phyloP scores from a whole-genome alignment of 2,329 filamentous ascomycete species.

The Phyllosticta citrichinensis region DNA sequence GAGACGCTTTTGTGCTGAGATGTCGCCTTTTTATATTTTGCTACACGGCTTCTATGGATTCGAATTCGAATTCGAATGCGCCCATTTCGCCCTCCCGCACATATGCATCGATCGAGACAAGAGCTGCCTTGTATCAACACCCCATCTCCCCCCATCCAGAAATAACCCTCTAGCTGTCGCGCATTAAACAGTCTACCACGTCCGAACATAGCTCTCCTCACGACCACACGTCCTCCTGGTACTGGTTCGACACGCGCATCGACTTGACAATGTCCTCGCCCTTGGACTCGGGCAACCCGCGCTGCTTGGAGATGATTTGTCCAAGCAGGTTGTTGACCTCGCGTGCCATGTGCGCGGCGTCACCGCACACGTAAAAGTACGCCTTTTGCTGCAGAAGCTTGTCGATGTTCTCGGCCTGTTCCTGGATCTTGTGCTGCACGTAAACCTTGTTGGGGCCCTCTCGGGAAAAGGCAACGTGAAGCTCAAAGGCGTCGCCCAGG shows the following conservation, averaged over 20 bases:
- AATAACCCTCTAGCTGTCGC: conserved; percentile 5
- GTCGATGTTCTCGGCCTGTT: conserved; percentile 75
- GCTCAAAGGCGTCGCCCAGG: conserved; percentile 79
- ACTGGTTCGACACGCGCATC: conserved; percentile 90
- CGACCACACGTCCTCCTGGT: conserved; percentile 75
- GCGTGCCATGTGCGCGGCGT: conserved; percentile 93
- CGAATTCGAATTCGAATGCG: neutral
- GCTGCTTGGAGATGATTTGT: conserved; percentile 76
- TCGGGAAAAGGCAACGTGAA: conserved; percentile 93
- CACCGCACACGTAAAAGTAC: conserved; percentile 96
- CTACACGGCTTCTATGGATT: neutral
- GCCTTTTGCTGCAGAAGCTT: conserved; percentile 76
- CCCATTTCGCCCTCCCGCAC: neutral
- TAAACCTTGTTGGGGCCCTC: conserved; percentile 84
- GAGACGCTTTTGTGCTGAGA: neutral
- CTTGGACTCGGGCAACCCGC: conserved; percentile 73
- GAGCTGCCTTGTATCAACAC: neutral
- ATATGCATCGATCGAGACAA: conserved; percentile 5
- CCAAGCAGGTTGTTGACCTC: conserved; percentile 82
- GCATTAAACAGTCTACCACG: neutral
- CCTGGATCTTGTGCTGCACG: conserved; percentile 85
- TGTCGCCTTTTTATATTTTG: neutral
- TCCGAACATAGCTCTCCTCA: conserved; percentile 20
- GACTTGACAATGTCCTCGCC: conserved; percentile 94
- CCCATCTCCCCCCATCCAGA: neutral